A percentile compares a stretch with the other conserved stretches of the same genome.
These are phyloP conservation scores for Fusarium burgessii DNA, from an alignment of 2,329 filamentous ascomycete genomes.

Conservation along the genomic window DNA sequence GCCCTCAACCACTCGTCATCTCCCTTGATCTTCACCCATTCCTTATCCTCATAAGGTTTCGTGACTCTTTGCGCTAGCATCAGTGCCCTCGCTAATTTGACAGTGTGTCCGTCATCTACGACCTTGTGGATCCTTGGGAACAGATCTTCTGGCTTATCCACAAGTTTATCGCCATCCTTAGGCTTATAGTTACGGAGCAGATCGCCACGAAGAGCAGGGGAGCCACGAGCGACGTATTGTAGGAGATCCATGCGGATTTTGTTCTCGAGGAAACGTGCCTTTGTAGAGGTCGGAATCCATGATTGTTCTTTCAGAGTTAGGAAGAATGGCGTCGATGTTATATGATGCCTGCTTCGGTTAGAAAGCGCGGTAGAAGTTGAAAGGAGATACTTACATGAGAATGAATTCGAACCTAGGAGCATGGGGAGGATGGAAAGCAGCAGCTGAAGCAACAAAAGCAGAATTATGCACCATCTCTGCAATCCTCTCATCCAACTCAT, in stretches of 20 bases:
- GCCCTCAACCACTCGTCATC: constrained; percentile 71
- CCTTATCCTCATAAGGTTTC: constrained; percentile 56
- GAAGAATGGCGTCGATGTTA: constrained; percentile 81
- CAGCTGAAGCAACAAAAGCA: constrained; percentile 61
- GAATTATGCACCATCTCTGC: constrained; percentile 76
- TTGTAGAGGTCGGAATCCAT: constrained; percentile 71
- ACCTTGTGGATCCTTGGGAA: constrained; percentile 60
- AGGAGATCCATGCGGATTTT: constrained; percentile 81
- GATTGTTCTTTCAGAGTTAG: constrained; percentile 70
- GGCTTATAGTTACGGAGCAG: constrained; percentile 72
- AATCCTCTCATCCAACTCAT: constrained; percentile 67
- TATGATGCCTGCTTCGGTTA: constrained; percentile 71
- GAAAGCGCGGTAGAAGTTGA: background rate
- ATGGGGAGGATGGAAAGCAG: constrained; percentile 74
- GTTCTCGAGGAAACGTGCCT: constrained; percentile 81
- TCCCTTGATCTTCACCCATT: constrained; percentile 65
- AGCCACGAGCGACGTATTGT: constrained; percentile 77
- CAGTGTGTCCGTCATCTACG: constrained; percentile 83
- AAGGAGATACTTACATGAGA: constrained; percentile 60
- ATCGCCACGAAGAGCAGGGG: constrained; percentile 69
- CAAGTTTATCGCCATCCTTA: constrained; percentile 58
- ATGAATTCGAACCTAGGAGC: constrained; percentile 85
- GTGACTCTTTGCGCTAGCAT: constrained; percentile 70
- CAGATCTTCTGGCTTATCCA: constrained; percentile 61
- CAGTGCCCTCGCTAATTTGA: constrained; percentile 80